Conservation (phyloP, 371 early-diverging fungal species). For the Mortierella sp. region DNA sequence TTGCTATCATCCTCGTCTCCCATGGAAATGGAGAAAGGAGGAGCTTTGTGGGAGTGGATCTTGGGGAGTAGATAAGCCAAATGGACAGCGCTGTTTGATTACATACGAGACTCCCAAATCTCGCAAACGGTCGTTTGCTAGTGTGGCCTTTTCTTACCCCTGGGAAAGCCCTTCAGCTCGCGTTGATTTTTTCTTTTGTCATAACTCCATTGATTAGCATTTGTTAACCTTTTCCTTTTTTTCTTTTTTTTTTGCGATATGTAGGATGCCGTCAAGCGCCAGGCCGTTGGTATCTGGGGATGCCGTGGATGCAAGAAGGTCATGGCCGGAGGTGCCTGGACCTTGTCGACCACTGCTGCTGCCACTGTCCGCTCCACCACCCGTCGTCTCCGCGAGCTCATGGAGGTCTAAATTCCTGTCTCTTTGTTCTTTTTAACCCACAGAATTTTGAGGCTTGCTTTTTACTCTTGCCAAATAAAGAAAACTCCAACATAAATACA, state of each 20-base stretch:
- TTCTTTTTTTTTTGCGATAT: not conserved
- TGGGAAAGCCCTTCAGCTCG: no score
- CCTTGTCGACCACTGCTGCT: slow-evolving; percentile 94
- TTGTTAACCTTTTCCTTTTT: not conserved
- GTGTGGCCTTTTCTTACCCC: no score
- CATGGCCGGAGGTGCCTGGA: slow-evolving; percentile 99
- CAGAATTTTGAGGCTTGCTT: slow-evolving; percentile 6
- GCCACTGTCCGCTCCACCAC: slow-evolving; percentile 92
- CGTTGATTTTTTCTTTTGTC: no score
- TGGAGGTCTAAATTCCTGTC: slow-evolving; percentile 80
- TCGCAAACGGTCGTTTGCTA: no score
- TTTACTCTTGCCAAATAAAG: no score
- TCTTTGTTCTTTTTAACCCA: slow-evolving; percentile 16
- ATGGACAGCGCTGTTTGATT: no score
- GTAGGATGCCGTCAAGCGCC: slow-evolving; percentile 94
- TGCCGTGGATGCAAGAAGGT: slow-evolving; percentile 97
- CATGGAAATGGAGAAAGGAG: not conserved
- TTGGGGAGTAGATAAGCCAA: no score
- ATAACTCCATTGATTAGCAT: no score
- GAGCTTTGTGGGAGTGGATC: no score
- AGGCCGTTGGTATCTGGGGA: slow-evolving; percentile 99
- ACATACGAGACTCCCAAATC: no score
- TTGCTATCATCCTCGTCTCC: not conserved
- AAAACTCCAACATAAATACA: no score
- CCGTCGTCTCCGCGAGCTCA: slow-evolving; percentile 97